Percentiles rank a stretch among this genome's conserved stretches.
Evolutionary conservation across 116 monocot species (phyloP).

Genomic region (Phalaenopsis hybrid): DNA sequence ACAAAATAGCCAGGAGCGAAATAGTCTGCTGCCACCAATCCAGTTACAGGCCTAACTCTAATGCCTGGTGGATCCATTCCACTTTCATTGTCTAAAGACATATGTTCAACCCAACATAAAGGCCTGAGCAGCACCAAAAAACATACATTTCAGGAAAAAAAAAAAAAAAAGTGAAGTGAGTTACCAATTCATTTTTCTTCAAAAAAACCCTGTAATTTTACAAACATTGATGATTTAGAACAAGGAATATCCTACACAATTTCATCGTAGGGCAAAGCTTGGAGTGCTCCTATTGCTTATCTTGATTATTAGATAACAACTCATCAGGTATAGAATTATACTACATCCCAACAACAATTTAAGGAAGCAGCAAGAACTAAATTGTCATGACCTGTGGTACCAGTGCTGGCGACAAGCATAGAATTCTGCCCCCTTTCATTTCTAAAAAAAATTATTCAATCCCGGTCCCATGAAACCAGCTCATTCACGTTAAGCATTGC

Average conservation of each 20-base stretch:
- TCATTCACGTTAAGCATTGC: not conserved
- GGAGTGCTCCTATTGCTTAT: not conserved
- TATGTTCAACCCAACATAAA: constrained; percentile 97
- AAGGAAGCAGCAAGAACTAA: not conserved
- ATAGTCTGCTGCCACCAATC: constrained; percentile 97
- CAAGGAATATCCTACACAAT: not conserved
- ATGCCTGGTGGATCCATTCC: constrained; percentile 86
- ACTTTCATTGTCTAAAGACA: constrained; percentile 99
- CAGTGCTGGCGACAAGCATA: not conserved
- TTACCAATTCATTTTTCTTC: not conserved
- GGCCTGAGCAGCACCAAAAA: constrained; percentile 38
- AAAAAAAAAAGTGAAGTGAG: not conserved
- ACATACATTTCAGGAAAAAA: not conserved
- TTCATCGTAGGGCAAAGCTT: not conserved
- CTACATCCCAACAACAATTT: not conserved
- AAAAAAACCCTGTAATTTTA: not conserved
- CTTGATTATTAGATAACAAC: not conserved
- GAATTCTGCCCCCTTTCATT: not conserved
- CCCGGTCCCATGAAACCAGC: not conserved
- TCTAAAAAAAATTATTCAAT: not conserved
- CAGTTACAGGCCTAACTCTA: constrained; percentile 86
- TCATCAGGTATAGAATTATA: not conserved
- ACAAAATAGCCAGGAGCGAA: constrained; percentile 98
- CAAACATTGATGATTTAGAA: not conserved
- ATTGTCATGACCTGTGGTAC: not conserved